Conservation (phyloP, 768 basidiomycete genomes). For the Cyclocybe cylindracea region DNA sequence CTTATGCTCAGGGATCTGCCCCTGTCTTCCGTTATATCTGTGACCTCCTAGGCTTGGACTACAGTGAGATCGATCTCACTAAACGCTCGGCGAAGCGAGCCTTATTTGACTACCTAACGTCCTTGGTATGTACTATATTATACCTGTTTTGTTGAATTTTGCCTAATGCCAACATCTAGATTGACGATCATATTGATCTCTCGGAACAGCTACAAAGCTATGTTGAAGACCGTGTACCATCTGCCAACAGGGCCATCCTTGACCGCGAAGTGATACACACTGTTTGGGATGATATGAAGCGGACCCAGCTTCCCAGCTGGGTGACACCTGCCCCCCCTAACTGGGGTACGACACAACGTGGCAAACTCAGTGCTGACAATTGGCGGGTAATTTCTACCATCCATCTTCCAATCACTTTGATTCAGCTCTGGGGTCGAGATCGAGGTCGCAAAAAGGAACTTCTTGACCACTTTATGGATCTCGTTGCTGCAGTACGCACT, state of each 20-base stretch:
- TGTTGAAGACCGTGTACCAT: neutral
- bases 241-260: conserved; percentile 19
- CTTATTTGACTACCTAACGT: conserved; percentile 8
- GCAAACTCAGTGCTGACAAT: conserved; percentile 33
- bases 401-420: conserved; percentile 28
- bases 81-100: conserved; percentile 7
- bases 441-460: conserved; percentile 15
- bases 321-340: conserved; percentile 27
- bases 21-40: conserved; percentile 11
- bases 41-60: conserved; percentile 4
- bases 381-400: conserved; percentile 27
- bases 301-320: conserved; percentile 30
- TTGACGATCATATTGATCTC: no score
- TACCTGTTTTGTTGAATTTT: neutral
- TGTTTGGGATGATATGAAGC: conserved; percentile 30
- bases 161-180: no score
- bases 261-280: conserved; percentile 27
- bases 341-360: conserved; percentile 28
- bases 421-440: conserved; percentile 21
- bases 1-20: conserved; percentile 7
- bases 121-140: conserved; percentile 1
- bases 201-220: neutral
- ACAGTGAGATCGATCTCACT: conserved; percentile 2
- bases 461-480: conserved; percentile 28
- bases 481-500: conserved; percentile 23